A percentile compares a stretch with the other conserved stretches of the same genome.
These are phyloP conservation scores for Cladosporium velox DNA, from an alignment of 2,329 filamentous ascomycete genomes.

Conservation along the genomic window DNA sequence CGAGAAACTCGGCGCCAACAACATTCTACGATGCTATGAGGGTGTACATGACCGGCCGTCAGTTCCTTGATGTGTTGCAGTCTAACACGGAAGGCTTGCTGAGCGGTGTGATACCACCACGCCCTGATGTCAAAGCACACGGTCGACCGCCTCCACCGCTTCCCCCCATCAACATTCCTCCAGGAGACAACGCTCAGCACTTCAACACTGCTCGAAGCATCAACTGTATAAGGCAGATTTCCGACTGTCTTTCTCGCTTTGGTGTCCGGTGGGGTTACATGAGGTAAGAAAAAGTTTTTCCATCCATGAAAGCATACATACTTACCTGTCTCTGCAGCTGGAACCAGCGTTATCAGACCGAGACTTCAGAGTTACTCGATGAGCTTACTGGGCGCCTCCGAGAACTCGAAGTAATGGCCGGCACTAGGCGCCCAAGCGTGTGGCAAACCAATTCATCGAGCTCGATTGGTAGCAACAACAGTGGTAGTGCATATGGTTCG, in stretches of 20 bases:
- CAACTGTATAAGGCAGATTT: constrained; percentile 51
- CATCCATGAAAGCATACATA: neutral
- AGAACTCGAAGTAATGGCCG: constrained; percentile 32
- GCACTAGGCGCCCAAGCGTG: constrained; percentile 30
- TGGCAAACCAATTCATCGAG: constrained; percentile 30
- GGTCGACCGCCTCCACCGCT: constrained; percentile 37
- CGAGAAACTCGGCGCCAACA: constrained; percentile 66
- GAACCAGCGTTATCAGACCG: constrained; percentile 51
- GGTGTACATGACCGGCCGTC: constrained; percentile 68
- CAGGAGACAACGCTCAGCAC: constrained; percentile 33
- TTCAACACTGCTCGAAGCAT: constrained; percentile 46
- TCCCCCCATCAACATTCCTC: constrained; percentile 35
- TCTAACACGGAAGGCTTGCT: constrained; percentile 53
- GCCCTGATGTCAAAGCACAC: constrained; percentile 43
- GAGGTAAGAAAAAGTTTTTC: constrained; percentile 31
- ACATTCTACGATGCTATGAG: constrained; percentile 87
- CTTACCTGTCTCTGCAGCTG: constrained; percentile 37
- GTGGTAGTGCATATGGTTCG: constrained; percentile 28
- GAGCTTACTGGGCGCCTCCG: constrained; percentile 45
- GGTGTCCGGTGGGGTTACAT: constrained; percentile 53
- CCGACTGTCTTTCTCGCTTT: constrained; percentile 47
- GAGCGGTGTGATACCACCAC: constrained; percentile 42
- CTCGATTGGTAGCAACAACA: constrained; percentile 31
- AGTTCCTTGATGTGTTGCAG: constrained; percentile 59
- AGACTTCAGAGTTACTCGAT: constrained; percentile 44